Percentiles rank a stretch among this genome's conserved stretches.
Evolutionary conservation across 2,329 filamentous ascomycete species (phyloP).

Genomic region (Colletotrichum cereale): DNA sequence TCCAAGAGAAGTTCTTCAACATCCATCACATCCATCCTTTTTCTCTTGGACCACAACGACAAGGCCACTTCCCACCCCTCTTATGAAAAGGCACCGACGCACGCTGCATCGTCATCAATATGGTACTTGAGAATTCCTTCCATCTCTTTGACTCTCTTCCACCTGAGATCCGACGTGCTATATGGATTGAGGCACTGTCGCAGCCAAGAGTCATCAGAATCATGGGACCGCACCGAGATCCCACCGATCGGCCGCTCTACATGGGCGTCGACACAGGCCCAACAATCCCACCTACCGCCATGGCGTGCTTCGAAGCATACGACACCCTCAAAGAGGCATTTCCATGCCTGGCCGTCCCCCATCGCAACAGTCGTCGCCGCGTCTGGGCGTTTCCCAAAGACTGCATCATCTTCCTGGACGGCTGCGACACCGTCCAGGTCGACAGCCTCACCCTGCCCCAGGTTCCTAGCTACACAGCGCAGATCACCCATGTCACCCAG

Average conservation of each 20-base stretch:
- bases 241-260: too few species aligned
- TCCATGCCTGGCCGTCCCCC: background rate
- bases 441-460: background rate
- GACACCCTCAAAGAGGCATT: background rate
- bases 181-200: background rate
- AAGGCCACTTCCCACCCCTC: too few species aligned
- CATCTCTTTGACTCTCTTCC: background rate
- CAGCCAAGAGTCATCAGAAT: background rate
- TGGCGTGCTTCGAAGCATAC: background rate
- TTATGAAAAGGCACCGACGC: background rate
- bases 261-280: too few species aligned
- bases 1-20: background rate
- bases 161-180: background rate
- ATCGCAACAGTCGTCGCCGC: background rate
- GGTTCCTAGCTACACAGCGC: background rate
- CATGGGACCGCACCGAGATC: background rate
- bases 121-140: background rate
- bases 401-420: background rate
- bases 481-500: background rate
- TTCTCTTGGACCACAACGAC: background rate
- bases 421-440: too few species aligned
- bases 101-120: too few species aligned
- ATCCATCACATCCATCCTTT: background rate
- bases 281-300: background rate
- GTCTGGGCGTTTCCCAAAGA: background rate